Base-by-base conservation (phyloP, 2,329 filamentous ascomycete genomes). In the Pseudogymnoascus sp. region DNA sequence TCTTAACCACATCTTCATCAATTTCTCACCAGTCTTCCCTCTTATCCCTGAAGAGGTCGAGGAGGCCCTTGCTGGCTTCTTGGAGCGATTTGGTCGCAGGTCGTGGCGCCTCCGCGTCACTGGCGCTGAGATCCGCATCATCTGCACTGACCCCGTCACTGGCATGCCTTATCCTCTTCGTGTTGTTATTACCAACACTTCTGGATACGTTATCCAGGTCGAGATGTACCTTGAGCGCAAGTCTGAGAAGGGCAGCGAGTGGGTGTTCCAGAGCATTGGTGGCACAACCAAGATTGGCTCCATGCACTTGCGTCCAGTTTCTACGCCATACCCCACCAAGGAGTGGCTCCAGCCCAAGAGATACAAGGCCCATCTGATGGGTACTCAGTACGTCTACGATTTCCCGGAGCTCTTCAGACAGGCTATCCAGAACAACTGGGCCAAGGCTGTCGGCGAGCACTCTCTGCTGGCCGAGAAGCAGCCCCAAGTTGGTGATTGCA, bases 1-100 rank as follows among this genome's bases (percentile, higher is more conserved):
- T 82, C 84, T 99, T 74, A 99, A 99, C 83, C 95, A 99, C 80
- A 95, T 99, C 83, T 99, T 99, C 82, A 95, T 99, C 83, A 97
- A 99, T 84, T 99, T 99, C 81, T 95, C 91, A 0, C 91, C 93
- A 8, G 90, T 97, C 65, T 97, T 99, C 86, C 91, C 92, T 75
- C 86, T 99, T 60, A 83, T 91, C 72, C 93, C 95, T 3, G 80
- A 86, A 65, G 91, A 97, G 79, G 91, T 99, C 14, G 92, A 97
- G 79, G 86, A 96, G 77, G 93, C 91, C 31, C 86, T 99, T 23
- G 91, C 89, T 73, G 93, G 93, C 63, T 99, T 99, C 86, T 81
- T 99, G 69, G 95, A 97, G 73, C 91, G 95, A 67, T 99, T 97
- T 72, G 95, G 95, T 69, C 89, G 91, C 69, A 91, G 95, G 71